Conservation (phyloP, 768 basidiomycete genomes). For the Tulasnella sp. region DNA sequence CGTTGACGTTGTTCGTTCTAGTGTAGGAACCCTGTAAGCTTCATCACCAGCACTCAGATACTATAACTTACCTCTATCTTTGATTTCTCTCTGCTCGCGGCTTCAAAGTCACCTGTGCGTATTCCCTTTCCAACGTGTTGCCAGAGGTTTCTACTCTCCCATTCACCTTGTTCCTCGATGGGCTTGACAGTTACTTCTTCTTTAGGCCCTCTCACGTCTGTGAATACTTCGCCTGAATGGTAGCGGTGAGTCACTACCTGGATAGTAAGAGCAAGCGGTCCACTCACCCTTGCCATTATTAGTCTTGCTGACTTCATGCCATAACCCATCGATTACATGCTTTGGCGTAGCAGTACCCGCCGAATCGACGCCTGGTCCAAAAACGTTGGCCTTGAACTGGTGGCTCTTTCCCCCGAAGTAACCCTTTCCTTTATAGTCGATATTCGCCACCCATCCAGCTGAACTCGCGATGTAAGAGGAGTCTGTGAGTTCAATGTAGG, state of each 20-base stretch:
- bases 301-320: slow-evolving; percentile 43
- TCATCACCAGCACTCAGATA: background rate
- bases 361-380: slow-evolving; percentile 35
- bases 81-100: slow-evolving; percentile 77
- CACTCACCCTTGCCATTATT: too few species aligned
- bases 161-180: slow-evolving; percentile 48
- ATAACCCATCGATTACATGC: slow-evolving; percentile 61
- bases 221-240: slow-evolving; percentile 40
- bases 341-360: slow-evolving; percentile 23
- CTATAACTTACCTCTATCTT: slow-evolving; percentile 61
- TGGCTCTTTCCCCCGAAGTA: slow-evolving; percentile 92
- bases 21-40: background rate
- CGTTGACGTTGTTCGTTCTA: slow-evolving; percentile 88
- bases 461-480: slow-evolving; percentile 61
- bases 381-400: slow-evolving; percentile 73
- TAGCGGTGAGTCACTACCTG: slow-evolving; percentile 25
- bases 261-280: slow-evolving; percentile 38
- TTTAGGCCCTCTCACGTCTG: slow-evolving; percentile 61
- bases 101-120: slow-evolving; percentile 78
- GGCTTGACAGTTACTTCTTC: slow-evolving; percentile 59
- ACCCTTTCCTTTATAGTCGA: slow-evolving; percentile 94
- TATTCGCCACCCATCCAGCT: slow-evolving; percentile 47
- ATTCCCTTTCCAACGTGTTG: slow-evolving; percentile 79
- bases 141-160: slow-evolving; percentile 84
- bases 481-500: slow-evolving; percentile 84